Evolutionary conservation across 805 yeast genomes (phyloP), one percentile per base, ranked within the genome.

Genomic region (Saturnispora saitoi): DNA sequence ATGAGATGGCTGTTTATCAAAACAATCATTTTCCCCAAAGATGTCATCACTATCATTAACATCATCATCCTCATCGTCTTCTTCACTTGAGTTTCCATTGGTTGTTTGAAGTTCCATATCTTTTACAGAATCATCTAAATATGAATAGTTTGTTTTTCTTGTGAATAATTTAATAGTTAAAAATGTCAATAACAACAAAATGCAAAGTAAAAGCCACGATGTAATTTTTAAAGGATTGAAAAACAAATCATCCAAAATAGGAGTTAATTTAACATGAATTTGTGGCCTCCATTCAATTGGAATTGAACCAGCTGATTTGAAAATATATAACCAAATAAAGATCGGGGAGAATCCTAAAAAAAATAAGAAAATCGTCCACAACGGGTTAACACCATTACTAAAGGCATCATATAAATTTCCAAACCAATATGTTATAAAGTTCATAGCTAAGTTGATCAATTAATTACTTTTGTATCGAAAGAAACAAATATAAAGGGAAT

Each of bases 241-340:
- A 44, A 73, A 56, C 46, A 64, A 64, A 26, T 57, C 56, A 64
- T 70, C 87, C 54, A 65, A 54, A 45, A 68, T 63, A 50, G 68
- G 70, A 11, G 75, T 69, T 19, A 76, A 56, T 48, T 72, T 67
- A 42, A 76, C 77, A 56, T 73, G 72, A 52, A 79, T 77, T 10
- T 56, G 49, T 0, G 86, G 87, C 51, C 86, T 67, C 54, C 72
- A 68, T 4, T 63, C 64, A 26, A 66, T 70, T 8, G 88, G 86
- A 36, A 78, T 77, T 2, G 67, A 36, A 2, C 78, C 79, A 1
- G 86, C 85, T 56, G 79, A 71, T 59, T 78, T 75, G 65, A 80
- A 81, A 20, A 78, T 71, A 36, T 62, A 48, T 38, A 81, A 63
- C 86, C 86, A 80, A 19, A 71, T 55, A 34, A 76, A 65, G 3